phyloP scores from a whole-genome alignment of 768 basidiomycete species.

The Baorangia bicolor region DNA sequence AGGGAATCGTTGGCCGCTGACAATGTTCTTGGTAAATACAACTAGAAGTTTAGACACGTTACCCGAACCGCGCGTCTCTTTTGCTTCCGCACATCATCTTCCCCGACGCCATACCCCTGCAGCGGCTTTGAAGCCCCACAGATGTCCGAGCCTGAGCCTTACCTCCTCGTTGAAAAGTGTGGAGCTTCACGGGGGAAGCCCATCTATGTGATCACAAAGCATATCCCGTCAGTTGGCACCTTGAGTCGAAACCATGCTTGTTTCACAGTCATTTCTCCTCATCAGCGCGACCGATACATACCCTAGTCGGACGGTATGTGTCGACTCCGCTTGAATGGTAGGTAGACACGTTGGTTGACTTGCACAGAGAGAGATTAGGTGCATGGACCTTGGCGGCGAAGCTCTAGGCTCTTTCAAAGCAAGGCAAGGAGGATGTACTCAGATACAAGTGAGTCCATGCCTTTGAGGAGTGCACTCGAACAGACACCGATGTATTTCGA shows the following conservation, averaged over 20 bases:
- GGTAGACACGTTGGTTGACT: slow-evolving; percentile 9
- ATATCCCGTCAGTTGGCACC: slow-evolving; percentile 38
- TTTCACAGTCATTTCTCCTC: slow-evolving; percentile 18
- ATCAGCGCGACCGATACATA: slow-evolving; percentile 34
- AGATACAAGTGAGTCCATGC: slow-evolving; percentile 37
- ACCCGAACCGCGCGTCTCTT: slow-evolving; percentile 21
- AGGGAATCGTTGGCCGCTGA: slow-evolving; percentile 26
- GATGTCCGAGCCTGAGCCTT: slow-evolving; percentile 34
- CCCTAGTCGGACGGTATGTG: slow-evolving; percentile 34
- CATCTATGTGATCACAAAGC: slow-evolving; percentile 44
- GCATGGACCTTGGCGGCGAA: slow-evolving; percentile 43
- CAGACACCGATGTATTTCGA: slow-evolving; percentile 2
- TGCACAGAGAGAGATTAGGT: slow-evolving; percentile 41
- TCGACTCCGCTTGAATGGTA: background rate
- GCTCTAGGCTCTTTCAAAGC: slow-evolving; percentile 42
- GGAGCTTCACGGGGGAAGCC: slow-evolving; percentile 41
- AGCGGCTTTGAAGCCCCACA: slow-evolving; percentile 11
- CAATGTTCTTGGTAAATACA: slow-evolving; percentile 32
- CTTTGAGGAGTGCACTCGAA: background rate
- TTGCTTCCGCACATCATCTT: slow-evolving; percentile 27
- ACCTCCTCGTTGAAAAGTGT: slow-evolving; percentile 42
- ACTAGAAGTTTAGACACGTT: slow-evolving; percentile 27
- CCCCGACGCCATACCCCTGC: slow-evolving; percentile 10
- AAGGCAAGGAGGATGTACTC: slow-evolving; percentile 40
- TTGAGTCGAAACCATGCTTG: slow-evolving; percentile 2